Conservation (phyloP, 2,329 filamentous ascomycete species). For the Cephalotrichum gorgonifer region DNA sequence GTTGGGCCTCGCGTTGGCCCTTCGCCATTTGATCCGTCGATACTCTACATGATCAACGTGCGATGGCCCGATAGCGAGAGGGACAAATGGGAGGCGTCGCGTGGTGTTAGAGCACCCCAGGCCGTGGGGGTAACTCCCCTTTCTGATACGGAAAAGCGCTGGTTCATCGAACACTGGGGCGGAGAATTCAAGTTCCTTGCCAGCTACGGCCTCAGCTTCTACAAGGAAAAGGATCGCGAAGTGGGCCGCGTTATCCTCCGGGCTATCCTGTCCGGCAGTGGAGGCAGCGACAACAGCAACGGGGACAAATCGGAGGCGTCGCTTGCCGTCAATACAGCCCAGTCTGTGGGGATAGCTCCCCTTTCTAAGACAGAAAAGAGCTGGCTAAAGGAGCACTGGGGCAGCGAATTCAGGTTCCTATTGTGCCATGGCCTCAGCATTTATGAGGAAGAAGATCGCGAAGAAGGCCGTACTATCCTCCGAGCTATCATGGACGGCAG, state of each 20-base stretch:
- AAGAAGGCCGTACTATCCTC: constrained; percentile 19
- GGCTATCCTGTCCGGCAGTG: not conserved
- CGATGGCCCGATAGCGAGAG: constrained; percentile 1
- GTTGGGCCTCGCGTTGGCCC: constrained; percentile 1
- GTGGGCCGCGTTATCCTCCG: constrained; percentile 18
- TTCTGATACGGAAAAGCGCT: constrained; percentile 18
- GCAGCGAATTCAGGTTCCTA: constrained; percentile 22
- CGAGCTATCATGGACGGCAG: not conserved
- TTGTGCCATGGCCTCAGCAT: constrained; percentile 18
- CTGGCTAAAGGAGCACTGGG: constrained; percentile 23
- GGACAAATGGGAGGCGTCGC: not conserved
- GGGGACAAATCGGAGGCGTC: not conserved
- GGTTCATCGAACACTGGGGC: constrained; percentile 20
- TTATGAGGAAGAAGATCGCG: constrained; percentile 24
- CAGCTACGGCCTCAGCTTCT: constrained; percentile 18
- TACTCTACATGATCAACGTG: not conserved
- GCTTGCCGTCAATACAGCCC: not conserved
- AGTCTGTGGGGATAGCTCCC: not conserved
- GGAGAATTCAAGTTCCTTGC: constrained; percentile 22
- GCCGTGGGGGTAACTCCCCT: not conserved
- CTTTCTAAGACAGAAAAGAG: constrained; percentile 14
- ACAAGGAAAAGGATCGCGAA: constrained; percentile 24
- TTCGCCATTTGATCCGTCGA: not conserved
- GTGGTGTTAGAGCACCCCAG: not conserved
- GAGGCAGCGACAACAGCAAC: not conserved